Conservation (phyloP, 768 basidiomycete species). For the Psilocybe tampanensis region DNA sequence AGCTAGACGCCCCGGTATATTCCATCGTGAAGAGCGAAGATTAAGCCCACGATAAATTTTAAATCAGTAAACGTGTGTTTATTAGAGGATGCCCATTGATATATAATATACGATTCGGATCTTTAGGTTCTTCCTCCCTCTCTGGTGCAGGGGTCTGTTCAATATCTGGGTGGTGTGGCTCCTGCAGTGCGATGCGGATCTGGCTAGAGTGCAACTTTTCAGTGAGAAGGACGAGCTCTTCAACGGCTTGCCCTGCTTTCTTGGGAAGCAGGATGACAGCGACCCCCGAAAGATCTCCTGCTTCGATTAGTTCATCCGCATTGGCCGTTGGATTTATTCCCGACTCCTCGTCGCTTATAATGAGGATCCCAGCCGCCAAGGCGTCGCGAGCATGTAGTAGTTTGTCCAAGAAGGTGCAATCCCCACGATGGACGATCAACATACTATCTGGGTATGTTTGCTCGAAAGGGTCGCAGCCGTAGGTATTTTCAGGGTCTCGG, state of each 20-base stretch:
- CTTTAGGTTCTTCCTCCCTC: slow-evolving; percentile 30
- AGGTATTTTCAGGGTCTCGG: slow-evolving; percentile 50
- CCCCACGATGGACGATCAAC: slow-evolving; percentile 73
- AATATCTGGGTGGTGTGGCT: slow-evolving; percentile 18
- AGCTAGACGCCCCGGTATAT: slow-evolving; percentile 87
- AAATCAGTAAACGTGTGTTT: slow-evolving; percentile 74
- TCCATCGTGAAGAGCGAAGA: slow-evolving; percentile 84
- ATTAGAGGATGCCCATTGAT: slow-evolving; percentile 76
- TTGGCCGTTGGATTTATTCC: slow-evolving; percentile 70
- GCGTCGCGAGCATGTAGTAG: slow-evolving; percentile 66
- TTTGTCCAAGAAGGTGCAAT: slow-evolving; percentile 90
- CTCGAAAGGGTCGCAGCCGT: slow-evolving; percentile 63
- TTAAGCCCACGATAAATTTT: slow-evolving; percentile 24
- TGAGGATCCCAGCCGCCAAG: slow-evolving; percentile 77
- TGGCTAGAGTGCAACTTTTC: slow-evolving; percentile 39
- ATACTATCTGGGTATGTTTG: slow-evolving; percentile 49
- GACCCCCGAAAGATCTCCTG: slow-evolving; percentile 59
- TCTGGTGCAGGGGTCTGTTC: slow-evolving; percentile 25
- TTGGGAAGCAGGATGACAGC: slow-evolving; percentile 61
- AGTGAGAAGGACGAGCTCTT: slow-evolving; percentile 55
- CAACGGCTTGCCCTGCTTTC: slow-evolving; percentile 53
- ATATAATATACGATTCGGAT: slow-evolving; percentile 59
- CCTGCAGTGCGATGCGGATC: slow-evolving; percentile 20
- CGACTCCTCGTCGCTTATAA: slow-evolving; percentile 64
- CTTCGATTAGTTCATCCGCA: slow-evolving; percentile 52